These are phyloP conservation scores for Aspergillus ochraceus DNA, from an alignment of 2,329 filamentous ascomycete species.

Conservation along the genomic window DNA sequence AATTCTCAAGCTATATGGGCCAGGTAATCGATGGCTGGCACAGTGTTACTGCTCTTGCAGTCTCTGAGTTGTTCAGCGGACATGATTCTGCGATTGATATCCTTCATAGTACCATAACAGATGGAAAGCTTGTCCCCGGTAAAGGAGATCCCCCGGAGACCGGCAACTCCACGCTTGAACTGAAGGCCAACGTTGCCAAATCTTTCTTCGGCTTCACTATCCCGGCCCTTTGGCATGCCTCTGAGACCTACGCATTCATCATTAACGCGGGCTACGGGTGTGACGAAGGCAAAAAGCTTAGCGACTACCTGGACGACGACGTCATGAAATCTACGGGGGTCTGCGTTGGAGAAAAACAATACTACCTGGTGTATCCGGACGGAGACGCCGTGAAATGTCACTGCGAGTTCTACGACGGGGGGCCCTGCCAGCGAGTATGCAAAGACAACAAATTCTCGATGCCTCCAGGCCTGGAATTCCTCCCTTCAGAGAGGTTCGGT, in stretches of 20 bases:
- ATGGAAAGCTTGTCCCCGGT: constrained; percentile 13
- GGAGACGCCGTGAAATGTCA: constrained; percentile 2
- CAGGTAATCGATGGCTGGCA: constrained; percentile 12
- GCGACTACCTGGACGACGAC: constrained; percentile 7
- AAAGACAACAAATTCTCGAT: constrained; percentile 6
- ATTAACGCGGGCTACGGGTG: constrained; percentile 15
- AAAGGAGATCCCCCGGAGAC: background rate
- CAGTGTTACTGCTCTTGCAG: background rate
- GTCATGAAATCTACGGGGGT: constrained; percentile 6
- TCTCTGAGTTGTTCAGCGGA: constrained; percentile 4
- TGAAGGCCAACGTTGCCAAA: constrained; percentile 6
- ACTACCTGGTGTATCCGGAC: constrained; percentile 16
- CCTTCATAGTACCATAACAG: background rate
- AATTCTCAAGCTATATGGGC: constrained; percentile 13
- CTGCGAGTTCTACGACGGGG: background rate
- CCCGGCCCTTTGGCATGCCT: constrained; percentile 13
- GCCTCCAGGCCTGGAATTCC: constrained; percentile 2
- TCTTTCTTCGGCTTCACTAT: constrained; percentile 13
- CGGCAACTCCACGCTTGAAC: background rate
- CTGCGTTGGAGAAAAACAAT: constrained; percentile 10
- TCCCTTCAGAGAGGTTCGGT: too few relatives aligned
- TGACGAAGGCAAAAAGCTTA: constrained; percentile 4
- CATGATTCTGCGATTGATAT: background rate
- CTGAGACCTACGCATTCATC: constrained; percentile 11
- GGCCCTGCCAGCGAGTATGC: constrained; percentile 4